Conservation (phyloP, 345 rosid species). For the Eucalyptus sp. region DNA sequence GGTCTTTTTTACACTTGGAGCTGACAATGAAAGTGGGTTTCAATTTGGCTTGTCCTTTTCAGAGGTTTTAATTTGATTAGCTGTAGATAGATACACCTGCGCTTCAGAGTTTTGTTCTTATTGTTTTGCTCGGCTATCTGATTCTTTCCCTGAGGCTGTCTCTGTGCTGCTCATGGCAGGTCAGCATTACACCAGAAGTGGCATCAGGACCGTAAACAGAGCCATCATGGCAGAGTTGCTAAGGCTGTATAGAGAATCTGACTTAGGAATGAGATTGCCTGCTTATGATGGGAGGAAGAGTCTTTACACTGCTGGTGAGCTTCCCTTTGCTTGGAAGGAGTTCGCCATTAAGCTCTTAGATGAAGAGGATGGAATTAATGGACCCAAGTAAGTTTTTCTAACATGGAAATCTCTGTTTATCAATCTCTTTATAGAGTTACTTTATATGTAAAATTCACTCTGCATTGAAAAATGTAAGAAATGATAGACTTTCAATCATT, state of each 20-base stretch:
- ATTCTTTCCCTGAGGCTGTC: not conserved
- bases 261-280: slow-evolving; percentile 84
- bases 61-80: not conserved
- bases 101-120: slow-evolving; percentile 5
- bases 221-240: slow-evolving; percentile 94
- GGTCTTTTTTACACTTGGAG: not conserved
- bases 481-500: not conserved
- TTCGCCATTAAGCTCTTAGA: slow-evolving; percentile 68
- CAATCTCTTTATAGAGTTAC: not conserved
- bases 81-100: not conserved
- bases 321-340: slow-evolving; percentile 87
- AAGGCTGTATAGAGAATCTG: slow-evolving; percentile 76
- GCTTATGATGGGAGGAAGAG: slow-evolving; percentile 98
- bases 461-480: not conserved
- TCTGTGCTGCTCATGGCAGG: slow-evolving; percentile 54
- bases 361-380: slow-evolving; percentile 67
- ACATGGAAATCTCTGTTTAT: not conserved
- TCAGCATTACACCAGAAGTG: slow-evolving; percentile 90
- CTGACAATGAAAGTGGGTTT: not conserved
- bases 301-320: slow-evolving; percentile 93
- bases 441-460: not conserved
- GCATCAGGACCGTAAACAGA: slow-evolving; percentile 77
- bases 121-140: not conserved
- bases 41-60: not conserved
- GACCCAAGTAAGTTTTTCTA: slow-evolving; percentile 53